These are phyloP conservation scores for Protomyces arabidopsidicola DNA, from an alignment of 1,139 yeast species.

Conservation along the genomic window DNA sequence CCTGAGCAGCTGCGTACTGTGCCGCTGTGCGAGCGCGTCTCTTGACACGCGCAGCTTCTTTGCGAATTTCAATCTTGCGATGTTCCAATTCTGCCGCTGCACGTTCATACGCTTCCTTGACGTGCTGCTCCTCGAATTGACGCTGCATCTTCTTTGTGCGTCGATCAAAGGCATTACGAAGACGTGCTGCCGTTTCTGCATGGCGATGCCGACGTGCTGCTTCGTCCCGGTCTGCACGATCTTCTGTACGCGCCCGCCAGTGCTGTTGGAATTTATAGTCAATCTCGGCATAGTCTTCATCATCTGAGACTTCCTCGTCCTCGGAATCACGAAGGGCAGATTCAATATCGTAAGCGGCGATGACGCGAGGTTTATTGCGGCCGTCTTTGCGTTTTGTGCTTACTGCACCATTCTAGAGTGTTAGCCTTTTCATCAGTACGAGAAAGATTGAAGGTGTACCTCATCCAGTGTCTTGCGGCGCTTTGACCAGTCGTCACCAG, in stretches of 20 bases:
- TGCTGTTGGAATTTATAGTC: not conserved
- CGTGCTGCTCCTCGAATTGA: constrained; percentile 3
- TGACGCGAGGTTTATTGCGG: not conserved
- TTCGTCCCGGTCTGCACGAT: not conserved
- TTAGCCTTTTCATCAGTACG: not conserved
- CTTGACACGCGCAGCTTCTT: constrained; percentile 5
- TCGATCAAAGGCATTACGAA: constrained; percentile 5
- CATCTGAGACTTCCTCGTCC: constrained; percentile 8
- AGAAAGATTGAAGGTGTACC: not conserved
- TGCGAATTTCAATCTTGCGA: constrained; percentile 8
- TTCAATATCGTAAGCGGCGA: constrained; percentile 3
- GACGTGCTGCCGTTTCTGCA: constrained; percentile 1
- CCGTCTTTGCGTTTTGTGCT: constrained; percentile 2
- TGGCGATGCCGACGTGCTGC: constrained; percentile 1
- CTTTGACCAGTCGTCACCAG: not conserved
- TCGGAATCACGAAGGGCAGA: not conserved
- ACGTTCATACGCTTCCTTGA: constrained; percentile 3
- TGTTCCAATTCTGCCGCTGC: constrained; percentile 10
- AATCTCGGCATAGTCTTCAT: constrained; percentile 4
- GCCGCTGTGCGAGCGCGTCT: not conserved
- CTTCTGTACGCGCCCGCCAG: not conserved
- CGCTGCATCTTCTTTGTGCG: constrained; percentile 8
- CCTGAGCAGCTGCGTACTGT: constrained; percentile 17
- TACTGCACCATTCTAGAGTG: not conserved
- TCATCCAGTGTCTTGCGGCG: not conserved